These are phyloP conservation scores for Fomitopsis pinicola DNA, from an alignment of 1,284 basidiomycete genomes.

Conservation along the genomic window DNA sequence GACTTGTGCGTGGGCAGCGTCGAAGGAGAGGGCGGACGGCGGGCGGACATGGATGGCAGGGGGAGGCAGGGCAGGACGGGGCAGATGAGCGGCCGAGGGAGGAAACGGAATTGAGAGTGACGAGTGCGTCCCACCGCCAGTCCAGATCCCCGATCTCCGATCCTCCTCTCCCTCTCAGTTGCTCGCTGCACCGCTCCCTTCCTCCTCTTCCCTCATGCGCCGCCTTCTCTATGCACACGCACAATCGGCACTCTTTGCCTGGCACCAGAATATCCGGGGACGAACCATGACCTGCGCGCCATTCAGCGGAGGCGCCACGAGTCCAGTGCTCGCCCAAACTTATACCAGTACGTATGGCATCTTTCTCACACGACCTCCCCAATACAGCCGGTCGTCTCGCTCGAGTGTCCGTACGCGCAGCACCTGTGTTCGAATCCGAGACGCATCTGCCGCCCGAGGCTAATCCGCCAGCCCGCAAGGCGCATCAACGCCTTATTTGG, in stretches of 20 bases:
- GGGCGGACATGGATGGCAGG: neutral
- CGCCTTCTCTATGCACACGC: neutral
- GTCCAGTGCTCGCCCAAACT: too few relatives aligned
- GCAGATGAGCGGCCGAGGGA: neutral
- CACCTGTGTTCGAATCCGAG: too few relatives aligned
- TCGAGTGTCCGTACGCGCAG: too few relatives aligned
- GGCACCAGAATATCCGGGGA: too few relatives aligned
- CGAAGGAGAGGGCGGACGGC: neutral
- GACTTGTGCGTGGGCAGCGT: neutral
- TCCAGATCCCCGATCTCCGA: constrained; percentile 4
- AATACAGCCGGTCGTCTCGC: too few relatives aligned
- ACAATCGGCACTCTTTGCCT: neutral
- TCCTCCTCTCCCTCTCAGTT: neutral
- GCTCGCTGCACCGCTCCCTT: neutral
- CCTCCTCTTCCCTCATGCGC: neutral
- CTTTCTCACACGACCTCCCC: too few relatives aligned
- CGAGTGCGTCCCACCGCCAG: constrained; percentile 2
- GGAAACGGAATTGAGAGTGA: neutral
- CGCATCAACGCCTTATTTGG: too few relatives aligned
- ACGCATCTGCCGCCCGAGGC: too few relatives aligned
- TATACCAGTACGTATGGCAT: too few relatives aligned
- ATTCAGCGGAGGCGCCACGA: too few relatives aligned
- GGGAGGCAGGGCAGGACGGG: neutral
- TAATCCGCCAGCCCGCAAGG: too few relatives aligned
- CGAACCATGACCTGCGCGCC: too few relatives aligned